Evolutionary conservation across 768 basidiomycete genomes (phyloP), one percentile per base, ranked within the genome.

Genomic region (Podaxis sp.): DNA sequence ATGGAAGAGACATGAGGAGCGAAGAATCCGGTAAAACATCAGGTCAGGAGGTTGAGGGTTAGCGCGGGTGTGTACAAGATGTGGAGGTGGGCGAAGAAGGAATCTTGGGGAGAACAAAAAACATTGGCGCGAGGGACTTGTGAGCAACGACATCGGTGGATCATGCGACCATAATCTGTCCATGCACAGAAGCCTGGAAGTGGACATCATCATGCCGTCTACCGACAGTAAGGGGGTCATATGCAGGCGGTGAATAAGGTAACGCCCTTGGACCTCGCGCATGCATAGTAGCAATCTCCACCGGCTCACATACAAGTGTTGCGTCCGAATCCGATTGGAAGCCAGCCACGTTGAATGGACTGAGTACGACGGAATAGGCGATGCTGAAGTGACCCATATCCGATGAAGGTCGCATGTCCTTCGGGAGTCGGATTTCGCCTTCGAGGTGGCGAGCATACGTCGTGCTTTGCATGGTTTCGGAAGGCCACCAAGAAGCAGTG

Each of bases 251-350:
- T 9, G 83, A 75, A 68, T 83, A 84, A 17, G 79, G 78, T 24
- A 75, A 74, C 24, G 81, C 78, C 26, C 81, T 79, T 17, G 82
- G 80, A 22, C 83, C 84, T 70, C 77, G 79, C 9, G 79, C 78
- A 63, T 82, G 76, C 73, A 80, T 77, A 3, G 84, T 84, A 24
- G 79, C 80, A 54, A 86, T 83, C 66, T 82, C 80, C 28, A 86
- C 80, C 17, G 81, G 81, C 68, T 82, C 81, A 17, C 78, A 79
- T 44, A 84, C 69, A 19, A 84, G 73, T 9, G 76, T 48, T 2
- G 30, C 71, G 4, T 73, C 69, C 15, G 72, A 68, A 59, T 79
- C 76, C 15, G 80, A 73, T 19, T 72, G 67, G 63, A 79, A 79
- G 42, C 77, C 73, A 5, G 72, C 68, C 2, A 77, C 73, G 55